Conservation (phyloP, 2,329 filamentous ascomycete species). For the Colletotrichum magnum region DNA sequence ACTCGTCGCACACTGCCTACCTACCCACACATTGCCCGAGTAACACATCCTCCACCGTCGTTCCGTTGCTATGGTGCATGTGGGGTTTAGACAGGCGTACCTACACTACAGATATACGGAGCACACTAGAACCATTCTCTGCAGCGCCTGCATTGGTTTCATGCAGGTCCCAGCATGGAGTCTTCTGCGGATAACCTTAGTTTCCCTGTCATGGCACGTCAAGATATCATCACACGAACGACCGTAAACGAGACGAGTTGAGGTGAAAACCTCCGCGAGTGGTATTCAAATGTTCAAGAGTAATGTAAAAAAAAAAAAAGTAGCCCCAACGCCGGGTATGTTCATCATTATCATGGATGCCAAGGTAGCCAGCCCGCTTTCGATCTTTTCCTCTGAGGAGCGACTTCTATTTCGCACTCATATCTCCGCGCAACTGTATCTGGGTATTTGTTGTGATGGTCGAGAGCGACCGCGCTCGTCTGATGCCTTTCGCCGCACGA, state of each 20-base stretch:
- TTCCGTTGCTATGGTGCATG: not conserved
- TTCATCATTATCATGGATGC: slow-evolving; percentile 39
- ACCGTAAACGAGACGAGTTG: not conserved
- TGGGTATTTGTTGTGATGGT: slow-evolving; percentile 31
- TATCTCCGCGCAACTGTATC: slow-evolving; percentile 26
- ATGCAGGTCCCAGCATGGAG: slow-evolving; percentile 30
- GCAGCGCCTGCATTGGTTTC: slow-evolving; percentile 34
- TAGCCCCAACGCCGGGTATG: slow-evolving; percentile 34
- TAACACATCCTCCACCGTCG: not conserved
- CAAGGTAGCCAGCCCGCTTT: slow-evolving; percentile 22
- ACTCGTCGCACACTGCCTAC: not conserved
- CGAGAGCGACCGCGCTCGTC: slow-evolving; percentile 29
- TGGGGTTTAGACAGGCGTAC: slow-evolving; percentile 6
- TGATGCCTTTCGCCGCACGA: slow-evolving; percentile 22
- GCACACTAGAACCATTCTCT: not conserved
- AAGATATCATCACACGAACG: not conserved
- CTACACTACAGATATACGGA: too few species aligned
- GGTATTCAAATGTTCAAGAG: slow-evolving; percentile 18
- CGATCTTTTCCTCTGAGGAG: slow-evolving; percentile 22
- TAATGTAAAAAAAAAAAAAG: not conserved
- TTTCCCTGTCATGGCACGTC: not conserved
- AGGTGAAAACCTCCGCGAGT: not conserved
- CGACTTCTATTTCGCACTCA: slow-evolving; percentile 33
- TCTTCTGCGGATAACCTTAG: not conserved
- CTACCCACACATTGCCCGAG: slow-evolving; percentile 2